Evolutionary conservation across 306 rosid species (phyloP).

Genomic region (Rosa chinensis): DNA sequence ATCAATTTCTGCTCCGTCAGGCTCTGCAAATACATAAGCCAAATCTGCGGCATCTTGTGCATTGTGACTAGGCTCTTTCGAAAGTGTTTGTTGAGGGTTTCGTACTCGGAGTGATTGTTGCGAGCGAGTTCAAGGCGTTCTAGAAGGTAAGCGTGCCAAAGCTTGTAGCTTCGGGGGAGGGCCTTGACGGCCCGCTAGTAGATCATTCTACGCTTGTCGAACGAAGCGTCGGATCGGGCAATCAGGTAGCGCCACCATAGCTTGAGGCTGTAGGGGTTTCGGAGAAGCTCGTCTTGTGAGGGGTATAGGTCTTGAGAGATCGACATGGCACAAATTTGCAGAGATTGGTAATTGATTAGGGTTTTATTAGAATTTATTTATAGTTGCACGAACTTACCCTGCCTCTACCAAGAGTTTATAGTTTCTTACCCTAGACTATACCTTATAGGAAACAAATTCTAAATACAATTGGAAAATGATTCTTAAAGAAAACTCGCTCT

Average conservation of each 20-base stretch:
- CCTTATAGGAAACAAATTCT: too few species aligned
- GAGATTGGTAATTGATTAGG: too few species aligned
- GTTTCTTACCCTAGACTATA: too few species aligned
- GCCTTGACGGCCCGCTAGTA: slow-evolving; percentile 92
- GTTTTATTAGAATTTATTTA: too few species aligned
- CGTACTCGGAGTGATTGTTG: too few species aligned
- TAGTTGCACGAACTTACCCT: too few species aligned
- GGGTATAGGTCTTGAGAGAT: slow-evolving; percentile 33
- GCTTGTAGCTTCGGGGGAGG: slow-evolving; percentile 87
- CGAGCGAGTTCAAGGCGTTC: slow-evolving; percentile 82
- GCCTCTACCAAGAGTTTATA: too few species aligned
- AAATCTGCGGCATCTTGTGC: slow-evolving; percentile 92
- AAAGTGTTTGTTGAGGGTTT: too few species aligned
- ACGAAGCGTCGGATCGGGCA: slow-evolving; percentile 67
- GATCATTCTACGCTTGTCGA: slow-evolving; percentile 65
- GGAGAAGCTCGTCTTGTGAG: slow-evolving; percentile 73
- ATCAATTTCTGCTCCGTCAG: slow-evolving; percentile 62
- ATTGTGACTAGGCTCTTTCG: slow-evolving; percentile 87
- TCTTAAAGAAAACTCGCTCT: too few species aligned
- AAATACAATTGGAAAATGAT: too few species aligned
- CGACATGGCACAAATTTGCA: too few species aligned
- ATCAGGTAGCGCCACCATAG: slow-evolving; percentile 92
- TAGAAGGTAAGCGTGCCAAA: slow-evolving; percentile 88
- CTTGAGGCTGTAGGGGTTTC: slow-evolving; percentile 78
- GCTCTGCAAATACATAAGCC: slow-evolving; percentile 74